Evolutionary conservation across 345 rosid species (phyloP).

Genomic region (Capsella bursapastoris): DNA sequence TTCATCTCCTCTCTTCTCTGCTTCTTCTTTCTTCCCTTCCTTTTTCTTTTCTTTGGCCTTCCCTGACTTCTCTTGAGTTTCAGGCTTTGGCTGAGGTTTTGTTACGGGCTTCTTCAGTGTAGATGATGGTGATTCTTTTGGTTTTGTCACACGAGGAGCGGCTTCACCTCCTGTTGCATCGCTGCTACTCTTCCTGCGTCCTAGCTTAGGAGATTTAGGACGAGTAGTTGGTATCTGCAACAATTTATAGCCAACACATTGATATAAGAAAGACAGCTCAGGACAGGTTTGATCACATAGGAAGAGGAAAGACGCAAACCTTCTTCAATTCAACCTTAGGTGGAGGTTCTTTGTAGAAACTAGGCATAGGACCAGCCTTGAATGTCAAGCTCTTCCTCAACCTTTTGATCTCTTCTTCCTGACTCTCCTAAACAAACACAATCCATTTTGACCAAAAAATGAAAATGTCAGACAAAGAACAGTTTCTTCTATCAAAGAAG

Average conservation of each 20-base stretch:
- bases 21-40: conserved; percentile 34
- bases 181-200: conserved; percentile 67
- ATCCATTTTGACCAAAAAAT: conserved; percentile 23
- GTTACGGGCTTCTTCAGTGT: conserved; percentile 53
- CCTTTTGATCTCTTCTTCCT: conserved; percentile 87
- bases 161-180: conserved; percentile 52
- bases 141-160: conserved; percentile 47
- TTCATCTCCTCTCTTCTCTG: conserved; percentile 42
- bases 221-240: conserved; percentile 89
- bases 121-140: conserved; percentile 49
- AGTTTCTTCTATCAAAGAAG: not conserved
- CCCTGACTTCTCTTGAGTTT: conserved; percentile 41
- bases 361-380: conserved; percentile 97
- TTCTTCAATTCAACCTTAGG: conserved; percentile 90
- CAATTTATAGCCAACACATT: conserved; percentile 21
- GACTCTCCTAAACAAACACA: conserved; percentile 69
- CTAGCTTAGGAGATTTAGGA: conserved; percentile 88
- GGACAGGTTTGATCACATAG: conserved; percentile 20
- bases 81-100: conserved; percentile 57
- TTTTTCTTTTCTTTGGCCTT: conserved; percentile 37
- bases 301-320: conserved; percentile 50
- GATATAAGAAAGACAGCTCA: not conserved
- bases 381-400: conserved; percentile 91
- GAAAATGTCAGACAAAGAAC: conserved; percentile 6
- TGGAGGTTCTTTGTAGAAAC: conserved; percentile 95